A percentile compares a stretch with the other conserved stretches of the same genome.
phyloP scores from a whole-genome alignment of 2,329 filamentous ascomycete genomes.

The Aotearoamyces nothofagi region DNA sequence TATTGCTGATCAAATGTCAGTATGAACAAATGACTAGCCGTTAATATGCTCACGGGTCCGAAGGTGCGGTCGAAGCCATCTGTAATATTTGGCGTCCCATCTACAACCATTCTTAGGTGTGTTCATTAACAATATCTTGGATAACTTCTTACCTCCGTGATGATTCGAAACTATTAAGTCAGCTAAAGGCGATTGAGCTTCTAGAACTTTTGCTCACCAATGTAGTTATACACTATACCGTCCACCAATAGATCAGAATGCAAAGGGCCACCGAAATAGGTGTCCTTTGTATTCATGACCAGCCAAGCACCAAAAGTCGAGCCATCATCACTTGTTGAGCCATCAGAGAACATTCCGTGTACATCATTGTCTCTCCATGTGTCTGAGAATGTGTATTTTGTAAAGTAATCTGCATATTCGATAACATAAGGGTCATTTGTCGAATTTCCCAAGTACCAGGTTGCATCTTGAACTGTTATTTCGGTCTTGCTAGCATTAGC shows the following conservation, averaged over 20 bases:
- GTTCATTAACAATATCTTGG: no score
- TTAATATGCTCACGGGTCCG: constrained; percentile 27
- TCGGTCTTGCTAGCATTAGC: constrained; percentile 25
- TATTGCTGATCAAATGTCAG: constrained; percentile 25
- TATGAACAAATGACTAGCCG: not conserved
- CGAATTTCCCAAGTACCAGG: constrained; percentile 41
- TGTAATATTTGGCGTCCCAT: constrained; percentile 47
- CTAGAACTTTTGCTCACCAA: constrained; percentile 16
- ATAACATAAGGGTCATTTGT: constrained; percentile 38
- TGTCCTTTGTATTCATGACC: constrained; percentile 48
- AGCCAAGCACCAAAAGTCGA: constrained; percentile 44
- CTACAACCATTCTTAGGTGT: no score
- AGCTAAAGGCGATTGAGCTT: no score
- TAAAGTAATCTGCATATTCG: constrained; percentile 44
- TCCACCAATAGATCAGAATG: constrained; percentile 50
- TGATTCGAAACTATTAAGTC: constrained; percentile 35
- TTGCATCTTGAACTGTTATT: constrained; percentile 45
- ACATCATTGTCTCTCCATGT: constrained; percentile 41
- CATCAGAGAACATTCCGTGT: constrained; percentile 39
- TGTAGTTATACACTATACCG: constrained; percentile 51
- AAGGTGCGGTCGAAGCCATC: constrained; percentile 50
- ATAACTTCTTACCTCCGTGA: no score
- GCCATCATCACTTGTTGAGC: constrained; percentile 31
- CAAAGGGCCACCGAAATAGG: constrained; percentile 44
- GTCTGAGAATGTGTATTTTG: constrained; percentile 48